Conservation (phyloP, 306 rosid genomes). For the Delonix regia region DNA sequence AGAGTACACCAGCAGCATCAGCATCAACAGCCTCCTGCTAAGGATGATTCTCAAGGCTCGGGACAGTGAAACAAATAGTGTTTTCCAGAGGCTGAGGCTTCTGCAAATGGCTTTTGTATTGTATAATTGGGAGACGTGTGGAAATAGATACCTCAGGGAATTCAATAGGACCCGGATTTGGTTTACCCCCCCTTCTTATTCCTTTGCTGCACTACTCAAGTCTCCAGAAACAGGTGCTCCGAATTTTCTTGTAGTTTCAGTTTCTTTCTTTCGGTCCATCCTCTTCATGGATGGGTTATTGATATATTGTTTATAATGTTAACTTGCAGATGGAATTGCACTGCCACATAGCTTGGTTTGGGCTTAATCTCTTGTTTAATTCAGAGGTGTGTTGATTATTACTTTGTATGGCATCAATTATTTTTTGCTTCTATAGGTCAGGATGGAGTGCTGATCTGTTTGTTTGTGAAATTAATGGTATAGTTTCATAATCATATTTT, state of each 20-base stretch:
- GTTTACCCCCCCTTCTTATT: conserved; percentile 56
- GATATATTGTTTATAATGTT: conserved; percentile 37
- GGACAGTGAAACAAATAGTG: conserved; percentile 58
- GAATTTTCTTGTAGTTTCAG: conserved; percentile 7
- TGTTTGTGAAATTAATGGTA: conserved; percentile 71
- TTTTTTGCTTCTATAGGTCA: conserved; percentile 56
- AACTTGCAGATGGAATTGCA: conserved; percentile 77
- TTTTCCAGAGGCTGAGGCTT: conserved; percentile 52
- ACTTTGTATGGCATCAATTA: conserved; percentile 55
- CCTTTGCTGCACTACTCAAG: conserved; percentile 60
- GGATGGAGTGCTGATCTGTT: conserved; percentile 69
- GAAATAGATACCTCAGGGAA: conserved; percentile 51
- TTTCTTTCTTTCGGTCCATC: background rate
- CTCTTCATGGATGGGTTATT: conserved; percentile 16
- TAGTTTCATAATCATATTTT: conserved; percentile 59
- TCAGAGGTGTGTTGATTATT: conserved; percentile 90
- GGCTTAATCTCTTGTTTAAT: conserved; percentile 69
- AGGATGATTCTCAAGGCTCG: conserved; percentile 95
- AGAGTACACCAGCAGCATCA: conserved; percentile 68
- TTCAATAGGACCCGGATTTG: conserved; percentile 74
- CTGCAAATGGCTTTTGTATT: conserved; percentile 53
- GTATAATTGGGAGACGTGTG: conserved; percentile 58
- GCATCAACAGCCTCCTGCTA: conserved; percentile 57
- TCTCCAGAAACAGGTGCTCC: conserved; percentile 69
- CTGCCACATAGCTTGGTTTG: conserved; percentile 59